A percentile compares a stretch with the other conserved stretches of the same genome.
Evolutionary conservation across 129 eudicot genomes (phyloP).

Genomic region (Flaveria brownii): DNA sequence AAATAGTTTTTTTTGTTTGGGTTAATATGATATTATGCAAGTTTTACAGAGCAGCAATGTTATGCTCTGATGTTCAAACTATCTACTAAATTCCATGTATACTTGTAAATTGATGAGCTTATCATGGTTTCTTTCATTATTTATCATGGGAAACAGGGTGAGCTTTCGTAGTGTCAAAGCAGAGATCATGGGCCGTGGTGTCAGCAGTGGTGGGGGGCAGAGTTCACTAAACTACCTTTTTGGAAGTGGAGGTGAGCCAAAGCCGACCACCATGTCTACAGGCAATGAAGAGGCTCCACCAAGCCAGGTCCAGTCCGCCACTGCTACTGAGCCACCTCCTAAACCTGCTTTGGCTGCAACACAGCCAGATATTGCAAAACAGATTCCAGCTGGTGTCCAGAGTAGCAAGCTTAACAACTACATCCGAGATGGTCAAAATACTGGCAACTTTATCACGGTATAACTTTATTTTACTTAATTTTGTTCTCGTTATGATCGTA

Average conservation of each 20-base stretch:
- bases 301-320: constrained; percentile 18
- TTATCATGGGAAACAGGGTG: constrained; percentile 21
- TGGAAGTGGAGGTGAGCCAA: constrained; percentile 66
- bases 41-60: neutral
- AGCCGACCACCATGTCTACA: constrained; percentile 41
- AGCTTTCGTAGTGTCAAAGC: constrained; percentile 15
- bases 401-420: constrained; percentile 62
- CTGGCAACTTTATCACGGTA: constrained; percentile 75
- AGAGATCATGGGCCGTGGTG: constrained; percentile 76
- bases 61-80: neutral
- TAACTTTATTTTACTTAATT: constrained; percentile 16
- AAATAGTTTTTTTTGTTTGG: neutral
- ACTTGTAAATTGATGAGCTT: constrained; percentile 13
- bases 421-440: constrained; percentile 72
- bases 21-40: neutral
- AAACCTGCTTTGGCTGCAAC: constrained; percentile 46
- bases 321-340: constrained; percentile 41
- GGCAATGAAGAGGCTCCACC: constrained; percentile 29
- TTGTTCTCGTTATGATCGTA: neutral
- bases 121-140: neutral
- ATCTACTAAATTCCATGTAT: neutral
- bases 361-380: constrained; percentile 49
- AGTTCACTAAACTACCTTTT: constrained; percentile 53
- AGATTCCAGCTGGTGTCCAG: constrained; percentile 65
- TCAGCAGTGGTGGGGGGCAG: constrained; percentile 64